Percentiles rank a stretch among this genome's conserved stretches.
phyloP scores from a whole-genome alignment of 2,329 filamentous ascomycete genomes.

The Fusarium nisikadoi region DNA sequence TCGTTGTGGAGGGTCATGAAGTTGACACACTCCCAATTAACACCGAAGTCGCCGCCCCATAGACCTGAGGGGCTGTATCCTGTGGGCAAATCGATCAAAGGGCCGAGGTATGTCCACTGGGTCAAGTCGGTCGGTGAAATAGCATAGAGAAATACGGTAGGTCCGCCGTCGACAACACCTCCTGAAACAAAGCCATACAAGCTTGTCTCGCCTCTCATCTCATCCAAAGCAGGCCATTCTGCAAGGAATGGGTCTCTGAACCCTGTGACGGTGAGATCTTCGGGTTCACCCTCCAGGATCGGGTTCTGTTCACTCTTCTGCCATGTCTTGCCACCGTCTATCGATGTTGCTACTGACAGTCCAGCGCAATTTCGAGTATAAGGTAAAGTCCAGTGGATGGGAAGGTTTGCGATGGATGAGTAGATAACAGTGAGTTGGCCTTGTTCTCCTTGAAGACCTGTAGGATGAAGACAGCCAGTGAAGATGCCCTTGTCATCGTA shows the following conservation, averaged over 20 bases:
- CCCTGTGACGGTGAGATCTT: constrained; percentile 44
- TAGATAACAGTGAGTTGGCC: constrained; percentile 49
- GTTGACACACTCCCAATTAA: constrained; percentile 63
- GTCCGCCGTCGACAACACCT: constrained; percentile 53
- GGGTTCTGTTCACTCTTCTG: constrained; percentile 47
- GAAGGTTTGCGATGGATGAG: constrained; percentile 48
- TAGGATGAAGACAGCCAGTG: constrained; percentile 60
- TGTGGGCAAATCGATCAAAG: constrained; percentile 53
- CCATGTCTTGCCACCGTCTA: constrained; percentile 51
- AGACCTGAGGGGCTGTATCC: constrained; percentile 51
- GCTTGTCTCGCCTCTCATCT: constrained; percentile 33
- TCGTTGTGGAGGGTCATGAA: constrained; percentile 54
- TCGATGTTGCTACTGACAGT: constrained; percentile 53
- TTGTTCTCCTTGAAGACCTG: constrained; percentile 57
- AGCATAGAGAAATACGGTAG: constrained; percentile 59
- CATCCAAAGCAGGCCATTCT: constrained; percentile 44
- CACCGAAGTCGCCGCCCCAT: constrained; percentile 61
- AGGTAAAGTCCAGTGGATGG: constrained; percentile 51
- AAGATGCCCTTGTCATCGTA: constrained; percentile 65
- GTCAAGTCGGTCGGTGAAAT: constrained; percentile 53
- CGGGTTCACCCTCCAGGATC: constrained; percentile 45
- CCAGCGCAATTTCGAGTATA: constrained; percentile 56
- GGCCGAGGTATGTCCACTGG: constrained; percentile 58
- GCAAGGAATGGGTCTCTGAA: constrained; percentile 51
- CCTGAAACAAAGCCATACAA: constrained; percentile 62